These are phyloP conservation scores for Naematelia aurantialba DNA, from an alignment of 768 basidiomycete species.

Conservation along the genomic window DNA sequence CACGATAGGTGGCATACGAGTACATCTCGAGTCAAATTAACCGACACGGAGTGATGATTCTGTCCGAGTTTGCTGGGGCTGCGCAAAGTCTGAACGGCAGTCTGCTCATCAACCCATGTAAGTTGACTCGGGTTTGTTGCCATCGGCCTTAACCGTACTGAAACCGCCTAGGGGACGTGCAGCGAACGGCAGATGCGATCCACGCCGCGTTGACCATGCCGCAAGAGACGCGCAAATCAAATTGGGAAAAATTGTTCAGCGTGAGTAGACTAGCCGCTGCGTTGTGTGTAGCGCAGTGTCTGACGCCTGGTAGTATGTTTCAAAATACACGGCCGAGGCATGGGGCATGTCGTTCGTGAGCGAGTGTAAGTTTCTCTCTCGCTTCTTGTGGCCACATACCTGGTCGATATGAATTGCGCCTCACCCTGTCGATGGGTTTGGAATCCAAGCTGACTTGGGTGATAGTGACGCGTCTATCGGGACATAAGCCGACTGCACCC, in stretches of 20 bases:
- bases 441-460: not conserved
- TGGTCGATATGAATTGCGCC: not conserved
- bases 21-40: conserved; percentile 93
- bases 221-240: conserved; percentile 73
- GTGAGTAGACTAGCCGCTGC: too few relatives aligned
- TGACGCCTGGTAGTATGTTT: conserved; percentile 50
- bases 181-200: conserved; percentile 95
- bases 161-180: conserved; percentile 68
- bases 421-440: too few relatives aligned
- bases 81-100: conserved; percentile 93
- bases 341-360: conserved; percentile 49
- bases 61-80: conserved; percentile 97
- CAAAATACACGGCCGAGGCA: conserved; percentile 49
- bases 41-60: conserved; percentile 91
- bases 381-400: not conserved
- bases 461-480: conserved; percentile 36
- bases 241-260: conserved; percentile 91
- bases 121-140: conserved; percentile 6
- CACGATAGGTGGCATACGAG: conserved; percentile 85
- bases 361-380: conserved; percentile 36
- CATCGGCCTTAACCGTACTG: too few relatives aligned
- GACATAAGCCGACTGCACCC: conserved; percentile 32
- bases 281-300: too few relatives aligned
- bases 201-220: conserved; percentile 91
- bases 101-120: conserved; percentile 85